Evolutionary conservation across 208 protist species (phyloP).

Genomic region (Trypanosoma scelopori): DNA sequence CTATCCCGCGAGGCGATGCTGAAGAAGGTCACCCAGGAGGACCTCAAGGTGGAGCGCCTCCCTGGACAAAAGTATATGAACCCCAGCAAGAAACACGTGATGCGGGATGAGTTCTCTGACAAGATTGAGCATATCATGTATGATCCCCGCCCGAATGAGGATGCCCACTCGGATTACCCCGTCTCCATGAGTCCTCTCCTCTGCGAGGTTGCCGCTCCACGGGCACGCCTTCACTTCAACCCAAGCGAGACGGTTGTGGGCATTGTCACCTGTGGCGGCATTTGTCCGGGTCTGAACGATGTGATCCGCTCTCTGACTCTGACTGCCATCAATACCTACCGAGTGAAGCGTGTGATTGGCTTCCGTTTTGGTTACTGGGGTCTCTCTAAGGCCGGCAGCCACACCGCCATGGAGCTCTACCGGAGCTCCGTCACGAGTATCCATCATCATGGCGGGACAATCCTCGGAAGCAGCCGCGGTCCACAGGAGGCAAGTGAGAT

Average conservation of each 20-base stretch:
- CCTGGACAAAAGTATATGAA: constrained; percentile 70
- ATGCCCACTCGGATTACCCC: constrained; percentile 51
- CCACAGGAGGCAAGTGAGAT: constrained; percentile 88
- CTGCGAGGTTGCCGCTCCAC: constrained; percentile 80
- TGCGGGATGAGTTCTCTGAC: constrained; percentile 69
- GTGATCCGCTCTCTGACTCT: constrained; percentile 93
- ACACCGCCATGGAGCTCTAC: constrained; percentile 86
- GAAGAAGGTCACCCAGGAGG: constrained; percentile 52
- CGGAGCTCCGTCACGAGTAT: constrained; percentile 80
- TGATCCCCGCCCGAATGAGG: constrained; percentile 74
- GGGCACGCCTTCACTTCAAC: constrained; percentile 88
- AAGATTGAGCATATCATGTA: constrained; percentile 89
- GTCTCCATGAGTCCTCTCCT: constrained; percentile 67
- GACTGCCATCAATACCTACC: constrained; percentile 73
- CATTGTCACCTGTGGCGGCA: constrained; percentile 95
- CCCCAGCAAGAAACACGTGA: constrained; percentile 80
- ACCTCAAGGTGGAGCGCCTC: constrained; percentile 81
- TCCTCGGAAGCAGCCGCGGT: constrained; percentile 92
- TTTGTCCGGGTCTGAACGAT: constrained; percentile 95
- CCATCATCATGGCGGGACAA: constrained; percentile 91
- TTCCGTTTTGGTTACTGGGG: constrained; percentile 93
- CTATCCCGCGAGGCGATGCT: constrained; percentile 48
- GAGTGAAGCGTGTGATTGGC: constrained; percentile 90
- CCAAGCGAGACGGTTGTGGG: constrained; percentile 83
- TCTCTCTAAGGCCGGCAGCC: constrained; percentile 84